Evolutionary conservation across 2,329 filamentous ascomycete species (phyloP).

Genomic region (Alternaria consortialis): DNA sequence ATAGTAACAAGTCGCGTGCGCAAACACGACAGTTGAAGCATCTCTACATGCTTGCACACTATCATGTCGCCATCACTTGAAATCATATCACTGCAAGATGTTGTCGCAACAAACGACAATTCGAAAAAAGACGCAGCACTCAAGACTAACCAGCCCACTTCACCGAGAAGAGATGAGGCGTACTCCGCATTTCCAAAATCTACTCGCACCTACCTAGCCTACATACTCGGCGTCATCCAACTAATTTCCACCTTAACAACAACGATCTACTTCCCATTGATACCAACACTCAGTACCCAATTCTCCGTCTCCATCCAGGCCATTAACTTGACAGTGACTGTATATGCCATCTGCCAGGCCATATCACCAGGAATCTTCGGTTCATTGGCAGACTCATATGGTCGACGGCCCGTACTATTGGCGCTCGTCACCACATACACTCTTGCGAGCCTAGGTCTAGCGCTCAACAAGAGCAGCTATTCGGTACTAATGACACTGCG

Average conservation of each 20-base stretch:
- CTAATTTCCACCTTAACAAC: neutral
- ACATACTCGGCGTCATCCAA: neutral
- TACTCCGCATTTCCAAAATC: neutral
- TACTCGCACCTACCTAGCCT: neutral
- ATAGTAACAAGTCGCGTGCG: neutral
- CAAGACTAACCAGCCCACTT: neutral
- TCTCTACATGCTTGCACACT: no score
- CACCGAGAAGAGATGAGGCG: neutral
- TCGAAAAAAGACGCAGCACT: neutral
- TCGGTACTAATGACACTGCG: neutral
- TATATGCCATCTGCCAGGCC: neutral
- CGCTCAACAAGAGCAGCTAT: neutral
- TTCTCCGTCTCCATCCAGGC: neutral
- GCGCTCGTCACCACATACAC: neutral
- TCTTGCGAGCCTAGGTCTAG: neutral
- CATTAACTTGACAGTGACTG: constrained; percentile 6
- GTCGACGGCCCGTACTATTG: neutral
- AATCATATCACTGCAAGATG: neutral
- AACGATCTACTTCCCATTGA: constrained; percentile 3
- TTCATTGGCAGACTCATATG: neutral
- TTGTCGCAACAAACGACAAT: neutral
- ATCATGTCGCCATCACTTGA: neutral
- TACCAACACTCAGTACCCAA: neutral
- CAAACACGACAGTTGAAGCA: neutral
- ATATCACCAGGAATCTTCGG: neutral